Base-by-base conservation (phyloP, 139 green algal genomes). In the Coelastrella sp. region DNA sequence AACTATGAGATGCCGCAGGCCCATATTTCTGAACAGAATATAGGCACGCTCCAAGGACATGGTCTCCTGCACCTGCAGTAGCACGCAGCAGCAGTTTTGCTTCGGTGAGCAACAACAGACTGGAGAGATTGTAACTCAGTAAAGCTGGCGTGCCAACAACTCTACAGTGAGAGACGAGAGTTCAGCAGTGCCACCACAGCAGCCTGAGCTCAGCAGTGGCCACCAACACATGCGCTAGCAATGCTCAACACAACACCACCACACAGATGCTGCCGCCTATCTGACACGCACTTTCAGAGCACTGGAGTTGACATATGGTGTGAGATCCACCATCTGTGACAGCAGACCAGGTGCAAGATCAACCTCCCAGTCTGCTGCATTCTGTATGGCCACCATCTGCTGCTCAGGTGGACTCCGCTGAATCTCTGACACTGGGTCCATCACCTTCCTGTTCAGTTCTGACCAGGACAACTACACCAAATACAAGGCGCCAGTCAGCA, bases 41-140 rank as follows among this genome's bases (percentile, higher is more conserved):
- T 98, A 98, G 3, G 94, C 89, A 41, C 95, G 90, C 87, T 96
- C 92, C 37, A 98, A 51, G 11, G 88, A 93, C 83, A 96, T 96
- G n/a, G 57, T 88, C 82, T 96, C 92, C 9, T 88, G 89, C 4
- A 95, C 89, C 85, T 93, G 85, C 62, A 71, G 48, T 15, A 57
- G 13, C 48, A 57, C n/a, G 48, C 48, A 57, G 13, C 48, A 57
- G 13, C 13, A 15, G 48, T 23, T 57, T 23, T 57, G n/a, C n/a
- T n/a, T n/a, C 48, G 48, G 13, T 1, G 13, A 1, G 17, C 1
- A 57, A 15, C 1, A 11, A 2, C 48, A 57, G 1, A 23, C 48
- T 57, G 17, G 13, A 57, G 1, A 2, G 0, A 23, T 11, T 57
- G 48, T 57, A 23, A 11, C 13, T 57, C 13, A 23, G 17, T 57